phyloP scores from a whole-genome alignment of 176 grass and related monocot genomes.

The Canna indica region DNA sequence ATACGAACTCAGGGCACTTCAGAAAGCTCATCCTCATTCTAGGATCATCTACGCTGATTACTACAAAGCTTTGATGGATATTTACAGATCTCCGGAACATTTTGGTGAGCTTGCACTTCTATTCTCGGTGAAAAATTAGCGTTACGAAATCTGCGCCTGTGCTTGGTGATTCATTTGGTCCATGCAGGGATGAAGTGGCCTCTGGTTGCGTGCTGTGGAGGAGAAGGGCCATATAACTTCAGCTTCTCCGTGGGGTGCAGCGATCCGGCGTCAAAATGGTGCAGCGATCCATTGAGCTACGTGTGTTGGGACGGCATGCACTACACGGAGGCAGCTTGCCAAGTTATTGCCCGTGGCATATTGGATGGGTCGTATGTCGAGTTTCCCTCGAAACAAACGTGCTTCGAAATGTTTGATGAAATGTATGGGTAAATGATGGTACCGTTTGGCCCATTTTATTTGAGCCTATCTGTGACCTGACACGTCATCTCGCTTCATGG shows the following conservation, averaged over 20 bases:
- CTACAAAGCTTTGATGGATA: neutral
- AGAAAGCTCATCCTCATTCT: neutral
- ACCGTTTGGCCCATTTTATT: too few relatives aligned
- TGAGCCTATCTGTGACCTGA: too few relatives aligned
- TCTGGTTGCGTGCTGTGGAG: neutral
- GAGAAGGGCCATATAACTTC: conserved; percentile 9
- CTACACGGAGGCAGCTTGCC: neutral
- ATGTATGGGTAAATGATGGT: neutral
- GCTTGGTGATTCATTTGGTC: neutral
- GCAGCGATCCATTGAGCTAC: neutral
- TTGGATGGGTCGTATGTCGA: neutral
- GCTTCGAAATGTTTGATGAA: neutral
- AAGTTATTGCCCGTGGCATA: neutral
- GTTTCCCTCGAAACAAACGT: neutral
- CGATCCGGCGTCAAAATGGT: neutral
- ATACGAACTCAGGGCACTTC: neutral
- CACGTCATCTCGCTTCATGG: too few relatives aligned
- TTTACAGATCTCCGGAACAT: neutral
- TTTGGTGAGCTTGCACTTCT: neutral
- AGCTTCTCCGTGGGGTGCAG: neutral
- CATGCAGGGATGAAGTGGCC: neutral
- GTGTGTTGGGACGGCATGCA: conserved; percentile 7
- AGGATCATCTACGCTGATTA: neutral
- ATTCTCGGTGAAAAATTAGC: too few relatives aligned
- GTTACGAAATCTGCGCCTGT: neutral